Base-by-base conservation (phyloP, 169 alveolate species). In the Theileria parva region DNA sequence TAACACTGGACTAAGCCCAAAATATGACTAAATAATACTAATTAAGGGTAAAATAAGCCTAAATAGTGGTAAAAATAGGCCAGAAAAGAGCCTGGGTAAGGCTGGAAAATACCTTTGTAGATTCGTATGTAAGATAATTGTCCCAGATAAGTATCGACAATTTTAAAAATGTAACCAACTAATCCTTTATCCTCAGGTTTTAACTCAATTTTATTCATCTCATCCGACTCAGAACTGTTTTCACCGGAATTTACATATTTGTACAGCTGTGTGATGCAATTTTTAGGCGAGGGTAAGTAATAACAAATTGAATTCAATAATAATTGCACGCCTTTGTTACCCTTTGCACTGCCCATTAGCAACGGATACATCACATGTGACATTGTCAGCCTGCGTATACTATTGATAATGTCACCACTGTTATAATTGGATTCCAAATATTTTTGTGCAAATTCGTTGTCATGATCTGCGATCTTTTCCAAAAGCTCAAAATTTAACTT, bases 321-420 rank as follows among this genome's bases (percentile, higher is more conserved):
- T 51, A 92, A 91, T 91, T 96, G 98, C 0, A 96, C 97, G 25
- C 98, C 99, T 64, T 95, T 95, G 80, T 97, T 97, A 80, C 95
- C 96, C 85, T 95, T 93, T 1, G 99, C 99, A 23, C 98, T 93
- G 0, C 99, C 99, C 96, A 96, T 92, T 60, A 95, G 89, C 0
- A 97, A 95, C n/a, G 99, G 99, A 12, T 93, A 87, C 64, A 95
- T 90, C 25, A 72, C 84, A 53, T 77, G 93, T 3, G 60, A 86
- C 25, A 94, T 75, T 15, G 96, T 91, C 60, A 87, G 75, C 67
- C 84, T 89, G 65, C 98, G 83, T 27, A 95, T 66, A 85, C 64
- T 88, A 53, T 77, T 90, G 28, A 88, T 90, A 6, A 88, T 44
- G 67, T 79, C 86, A 0, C n/a, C 59, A 17, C n/a, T 0, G 44